Evolutionary conservation across 345 rosid genomes (phyloP).

Genomic region (Eucalyptus lansdowneana): DNA sequence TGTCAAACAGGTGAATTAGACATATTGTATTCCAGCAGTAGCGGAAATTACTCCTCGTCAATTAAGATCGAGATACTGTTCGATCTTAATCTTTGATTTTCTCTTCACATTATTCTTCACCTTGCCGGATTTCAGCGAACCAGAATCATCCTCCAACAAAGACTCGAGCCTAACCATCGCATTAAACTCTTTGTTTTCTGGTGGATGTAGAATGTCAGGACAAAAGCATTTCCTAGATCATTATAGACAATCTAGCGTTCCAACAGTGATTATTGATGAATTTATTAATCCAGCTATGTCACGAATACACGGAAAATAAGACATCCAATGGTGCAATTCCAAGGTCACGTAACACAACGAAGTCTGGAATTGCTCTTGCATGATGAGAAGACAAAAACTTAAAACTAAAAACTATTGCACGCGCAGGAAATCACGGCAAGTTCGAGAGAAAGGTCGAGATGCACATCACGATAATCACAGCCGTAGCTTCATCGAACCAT

Average conservation of each 20-base stretch:
- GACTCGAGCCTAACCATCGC: no score
- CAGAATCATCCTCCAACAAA: no score
- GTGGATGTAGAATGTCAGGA: no score
- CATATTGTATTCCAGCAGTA: background rate
- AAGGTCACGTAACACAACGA: background rate
- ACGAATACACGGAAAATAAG: no score
- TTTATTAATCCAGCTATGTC: background rate
- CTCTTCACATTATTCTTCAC: no score
- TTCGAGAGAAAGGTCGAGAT: background rate
- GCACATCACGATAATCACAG: background rate
- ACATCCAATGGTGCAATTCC: background rate
- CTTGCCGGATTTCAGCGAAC: accelerated
- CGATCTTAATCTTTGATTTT: no score
- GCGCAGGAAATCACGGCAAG: background rate
- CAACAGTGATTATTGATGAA: background rate
- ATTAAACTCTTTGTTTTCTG: background rate
- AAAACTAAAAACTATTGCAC: background rate
- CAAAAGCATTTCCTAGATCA: no score
- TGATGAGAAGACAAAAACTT: background rate
- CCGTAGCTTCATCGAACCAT: background rate
- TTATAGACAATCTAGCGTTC: accelerated
- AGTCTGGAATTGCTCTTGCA: background rate
- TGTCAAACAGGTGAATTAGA: background rate
- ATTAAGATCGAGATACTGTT: background rate
- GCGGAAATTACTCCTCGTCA: background rate